Conservation (phyloP, 2,329 filamentous ascomycete genomes). For the Apiospora marii region DNA sequence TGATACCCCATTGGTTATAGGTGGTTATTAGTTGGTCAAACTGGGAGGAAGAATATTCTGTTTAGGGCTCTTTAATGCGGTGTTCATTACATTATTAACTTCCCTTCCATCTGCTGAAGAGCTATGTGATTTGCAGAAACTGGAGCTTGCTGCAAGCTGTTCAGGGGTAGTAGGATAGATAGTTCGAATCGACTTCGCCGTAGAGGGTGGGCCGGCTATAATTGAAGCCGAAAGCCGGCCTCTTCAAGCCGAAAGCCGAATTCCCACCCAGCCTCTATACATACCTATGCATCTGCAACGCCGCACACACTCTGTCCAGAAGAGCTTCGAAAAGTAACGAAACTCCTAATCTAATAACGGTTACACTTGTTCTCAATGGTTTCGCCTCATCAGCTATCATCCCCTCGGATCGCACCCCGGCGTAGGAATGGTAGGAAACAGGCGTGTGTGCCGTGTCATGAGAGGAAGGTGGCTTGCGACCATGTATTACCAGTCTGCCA, state of each 20-base stretch:
- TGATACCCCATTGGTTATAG: constrained; percentile 8
- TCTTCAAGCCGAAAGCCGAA: constrained; percentile 14
- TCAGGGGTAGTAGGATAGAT: background rate
- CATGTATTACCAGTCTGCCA: constrained; percentile 27
- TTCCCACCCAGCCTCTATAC: background rate
- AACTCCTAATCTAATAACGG: background rate
- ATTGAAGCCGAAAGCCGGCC: constrained; percentile 4
- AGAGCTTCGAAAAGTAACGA: background rate
- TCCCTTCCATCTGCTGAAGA: background rate
- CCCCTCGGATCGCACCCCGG: constrained; percentile 2
- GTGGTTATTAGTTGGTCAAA: constrained; percentile 5
- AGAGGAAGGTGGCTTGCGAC: constrained; percentile 29
- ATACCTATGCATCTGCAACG: background rate
- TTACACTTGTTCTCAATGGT: background rate
- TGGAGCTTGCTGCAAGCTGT: no score
- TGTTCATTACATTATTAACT: background rate
- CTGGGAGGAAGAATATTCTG: background rate
- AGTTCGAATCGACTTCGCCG: background rate
- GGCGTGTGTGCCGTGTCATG: constrained; percentile 28
- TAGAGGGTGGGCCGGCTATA: background rate
- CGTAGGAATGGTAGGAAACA: constrained; percentile 27
- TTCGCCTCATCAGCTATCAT: background rate
- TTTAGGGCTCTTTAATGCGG: background rate
- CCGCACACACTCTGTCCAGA: background rate
- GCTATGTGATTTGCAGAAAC: background rate